Evolutionary conservation across 257 asterid genomes (phyloP).

Genomic region (Nicotiana undulata): DNA sequence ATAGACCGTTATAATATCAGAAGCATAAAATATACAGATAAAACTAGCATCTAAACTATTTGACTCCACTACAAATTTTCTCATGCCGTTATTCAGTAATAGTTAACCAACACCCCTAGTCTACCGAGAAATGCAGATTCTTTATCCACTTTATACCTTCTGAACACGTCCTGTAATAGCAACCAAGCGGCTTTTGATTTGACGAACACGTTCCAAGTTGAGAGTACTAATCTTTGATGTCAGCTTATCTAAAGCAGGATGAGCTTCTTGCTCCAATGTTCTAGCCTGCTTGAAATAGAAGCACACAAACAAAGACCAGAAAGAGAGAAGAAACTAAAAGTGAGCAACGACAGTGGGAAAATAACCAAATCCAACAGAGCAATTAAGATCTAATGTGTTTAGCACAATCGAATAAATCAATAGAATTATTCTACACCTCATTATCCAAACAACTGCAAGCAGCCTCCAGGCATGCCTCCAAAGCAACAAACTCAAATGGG

Average conservation of each 20-base stretch:
- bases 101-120: background rate
- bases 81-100: background rate
- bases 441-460: constrained; percentile 90
- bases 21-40: background rate
- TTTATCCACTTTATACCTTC: constrained; percentile 42
- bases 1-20: background rate
- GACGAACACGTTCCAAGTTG: constrained; percentile 93
- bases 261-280: constrained; percentile 94
- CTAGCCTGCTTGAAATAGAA: constrained; percentile 56
- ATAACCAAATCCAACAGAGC: background rate
- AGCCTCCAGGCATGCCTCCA: constrained; percentile 98
- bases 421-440: constrained; percentile 39
- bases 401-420: constrained; percentile 1
- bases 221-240: constrained; percentile 94
- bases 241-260: constrained; percentile 87
- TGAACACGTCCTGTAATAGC: constrained; percentile 98
- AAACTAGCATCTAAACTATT: background rate
- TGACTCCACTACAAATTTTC: background rate
- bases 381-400: background rate
- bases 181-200: constrained; percentile 88
- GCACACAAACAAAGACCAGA: constrained; percentile 6
- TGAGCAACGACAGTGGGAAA: background rate
- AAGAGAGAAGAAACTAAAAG: background rate
- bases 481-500: constrained; percentile 92
- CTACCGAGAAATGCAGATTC: constrained; percentile 3